Evolutionary conservation across 2,329 filamentous ascomycete genomes (phyloP), one percentile per base, ranked within the genome.

Genomic region (Trichoderma asperellum): DNA sequence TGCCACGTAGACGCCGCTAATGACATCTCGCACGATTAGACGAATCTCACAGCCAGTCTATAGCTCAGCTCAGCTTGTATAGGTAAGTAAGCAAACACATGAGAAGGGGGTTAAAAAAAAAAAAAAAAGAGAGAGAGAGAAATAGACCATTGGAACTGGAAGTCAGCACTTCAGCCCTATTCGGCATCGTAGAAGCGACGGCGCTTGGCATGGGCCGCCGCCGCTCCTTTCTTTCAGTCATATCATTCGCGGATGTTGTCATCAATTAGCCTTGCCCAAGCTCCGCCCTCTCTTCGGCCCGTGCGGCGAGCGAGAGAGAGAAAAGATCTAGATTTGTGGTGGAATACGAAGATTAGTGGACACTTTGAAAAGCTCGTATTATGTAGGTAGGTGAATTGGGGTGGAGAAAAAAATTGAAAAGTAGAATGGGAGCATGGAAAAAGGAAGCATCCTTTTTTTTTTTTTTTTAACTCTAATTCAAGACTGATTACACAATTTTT

Each of bases 221-320:
- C 58, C 34, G 24, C 18, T 61, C 43, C n/a, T 60, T 24, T 60
- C 29, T 40, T 40, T 27, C 24, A 7, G 40, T 18, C 24, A 16
- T n/a, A 32, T 35, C 16, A 8, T 14, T 24, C 27, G n/a, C 10
- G 59, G 43, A 16, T 11, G 27, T 37, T 35, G 61, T 56, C 61
- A 55, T 65, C 27, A 47, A 24, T 43, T 43, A 65, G 62, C 52
- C 52, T 53, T 34, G 18, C 35, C 6, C 6, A 40, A 34, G 35
- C 62, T 65, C 49, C 52, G 62, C 62, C 62, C 35, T 65, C 18
- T 27, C 2, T 11, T 43, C 62, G 62, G 62, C 62, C 62, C 52
- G 35, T 56, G 49, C 62, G 62, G 62, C 52, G 29, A 57, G 32
- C n/a, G 32, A 24, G 27, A 27, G 27, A n/a, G 16, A 56, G 34